These are phyloP conservation scores for Xerocomellus amylosporus DNA, from an alignment of 768 basidiomycete species.

Conservation along the genomic window DNA sequence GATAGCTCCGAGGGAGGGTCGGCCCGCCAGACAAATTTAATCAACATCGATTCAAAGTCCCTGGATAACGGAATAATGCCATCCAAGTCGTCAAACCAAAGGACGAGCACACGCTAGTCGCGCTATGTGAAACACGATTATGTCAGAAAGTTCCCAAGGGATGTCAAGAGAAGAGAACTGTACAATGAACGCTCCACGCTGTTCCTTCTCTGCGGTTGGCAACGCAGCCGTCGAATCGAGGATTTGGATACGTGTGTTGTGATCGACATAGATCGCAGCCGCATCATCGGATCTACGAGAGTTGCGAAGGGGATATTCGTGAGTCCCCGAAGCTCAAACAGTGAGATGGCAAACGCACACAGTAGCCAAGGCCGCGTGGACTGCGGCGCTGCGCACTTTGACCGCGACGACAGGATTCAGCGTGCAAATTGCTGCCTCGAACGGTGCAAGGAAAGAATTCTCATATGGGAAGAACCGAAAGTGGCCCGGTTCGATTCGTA, in stretches of 20 bases:
- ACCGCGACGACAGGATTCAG: conserved; percentile 86
- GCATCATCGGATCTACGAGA: conserved; percentile 53
- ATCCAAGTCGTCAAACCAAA: conserved; percentile 85
- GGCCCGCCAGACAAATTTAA: conserved; percentile 74
- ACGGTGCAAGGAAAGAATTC: conserved; percentile 74
- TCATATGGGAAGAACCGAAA: conserved; percentile 87
- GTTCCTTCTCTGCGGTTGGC: conserved; percentile 83
- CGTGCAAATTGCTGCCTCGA: conserved; percentile 71
- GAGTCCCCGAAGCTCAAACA: background rate
- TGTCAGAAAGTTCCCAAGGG: background rate
- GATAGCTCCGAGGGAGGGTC: conserved; percentile 37
- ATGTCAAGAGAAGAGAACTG: conserved; percentile 22
- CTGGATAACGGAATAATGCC: conserved; percentile 68
- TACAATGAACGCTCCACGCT: conserved; percentile 85
- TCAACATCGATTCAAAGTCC: conserved; percentile 75
- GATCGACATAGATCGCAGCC: conserved; percentile 64
- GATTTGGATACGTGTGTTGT: conserved; percentile 84
- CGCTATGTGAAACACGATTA: conserved; percentile 44
- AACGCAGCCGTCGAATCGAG: conserved; percentile 66
- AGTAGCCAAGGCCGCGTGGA: conserved; percentile 71
- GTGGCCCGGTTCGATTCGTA: conserved; percentile 62
- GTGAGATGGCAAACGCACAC: conserved; percentile 45
- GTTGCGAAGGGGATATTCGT: background rate
- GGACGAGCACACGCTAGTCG: conserved; percentile 76
- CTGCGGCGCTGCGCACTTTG: conserved; percentile 74